Conservation (phyloP, 192 early-diverging fungal genomes). For the Entrophospora sp. region DNA sequence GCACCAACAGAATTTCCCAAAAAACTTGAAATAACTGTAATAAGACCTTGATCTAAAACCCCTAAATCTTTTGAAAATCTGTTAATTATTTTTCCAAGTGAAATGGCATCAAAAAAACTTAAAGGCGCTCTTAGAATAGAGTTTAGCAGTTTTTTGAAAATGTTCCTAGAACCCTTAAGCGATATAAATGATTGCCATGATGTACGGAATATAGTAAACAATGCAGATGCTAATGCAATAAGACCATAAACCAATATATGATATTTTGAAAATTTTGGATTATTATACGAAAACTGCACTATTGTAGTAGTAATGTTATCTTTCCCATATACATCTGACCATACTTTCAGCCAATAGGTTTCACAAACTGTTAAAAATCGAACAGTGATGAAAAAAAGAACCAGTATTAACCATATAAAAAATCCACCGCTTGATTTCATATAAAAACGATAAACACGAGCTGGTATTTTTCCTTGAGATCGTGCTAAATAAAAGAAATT, state of each 20-base stretch:
- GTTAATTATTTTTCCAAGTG: constrained; percentile 81
- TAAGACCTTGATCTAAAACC: constrained; percentile 56
- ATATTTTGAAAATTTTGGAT: constrained; percentile 12
- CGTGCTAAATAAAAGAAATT: constrained; percentile 34
- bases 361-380: constrained; percentile 47
- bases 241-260: constrained; percentile 54
- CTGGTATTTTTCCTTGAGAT: constrained; percentile 72
- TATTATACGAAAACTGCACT: not conserved
- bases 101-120: constrained; percentile 84
- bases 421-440: constrained; percentile 51
- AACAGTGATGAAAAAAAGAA: constrained; percentile 29
- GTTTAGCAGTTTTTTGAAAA: constrained; percentile 51
- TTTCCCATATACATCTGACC: constrained; percentile 32
- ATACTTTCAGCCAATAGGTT: constrained; percentile 57
- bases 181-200: constrained; percentile 37
- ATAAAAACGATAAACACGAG: constrained; percentile 70
- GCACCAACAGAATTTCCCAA: constrained; percentile 38
- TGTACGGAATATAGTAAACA: constrained; percentile 33
- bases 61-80: constrained; percentile 85
- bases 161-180: constrained; percentile 45
- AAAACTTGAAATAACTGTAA: constrained; percentile 43
- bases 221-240: constrained; percentile 32
- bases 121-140: constrained; percentile 62
- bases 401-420: constrained; percentile 51
- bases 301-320: too few species aligned